A percentile compares a stretch with the other conserved stretches of the same genome.
phyloP scores from a whole-genome alignment of 225 moss, liverwort and hornwort genomes.

The Bryoerythrophyllum caledonicum region DNA sequence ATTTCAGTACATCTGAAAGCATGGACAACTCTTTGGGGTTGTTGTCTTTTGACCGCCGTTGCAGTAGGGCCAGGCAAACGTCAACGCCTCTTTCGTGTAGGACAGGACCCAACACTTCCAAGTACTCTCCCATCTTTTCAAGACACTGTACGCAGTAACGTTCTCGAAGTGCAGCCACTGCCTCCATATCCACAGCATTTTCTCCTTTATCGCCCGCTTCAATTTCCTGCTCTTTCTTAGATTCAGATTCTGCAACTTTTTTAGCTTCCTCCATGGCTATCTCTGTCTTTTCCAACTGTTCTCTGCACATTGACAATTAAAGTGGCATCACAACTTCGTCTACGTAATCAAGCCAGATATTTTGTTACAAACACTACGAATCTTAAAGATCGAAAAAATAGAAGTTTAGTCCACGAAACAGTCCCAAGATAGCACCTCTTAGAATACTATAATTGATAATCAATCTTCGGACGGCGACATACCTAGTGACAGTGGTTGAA shows the following conservation, averaged over 20 bases:
- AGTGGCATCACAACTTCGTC: slow-evolving; percentile 15
- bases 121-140: slow-evolving; percentile 97
- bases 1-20: slow-evolving; percentile 89
- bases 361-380: slow-evolving; percentile 14
- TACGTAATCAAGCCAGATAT: slow-evolving; percentile 6
- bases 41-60: slow-evolving; percentile 79
- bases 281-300: slow-evolving; percentile 59
- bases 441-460: slow-evolving; percentile 10
- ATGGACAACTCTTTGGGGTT: slow-evolving; percentile 72
- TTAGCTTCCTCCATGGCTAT: slow-evolving; percentile 49
- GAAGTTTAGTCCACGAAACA: background rate
- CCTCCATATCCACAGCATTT: slow-evolving; percentile 68
- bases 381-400: background rate
- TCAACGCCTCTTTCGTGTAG: slow-evolving; percentile 95
- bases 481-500: slow-evolving; percentile 78
- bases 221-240: slow-evolving; percentile 60
- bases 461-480: slow-evolving; percentile 4
- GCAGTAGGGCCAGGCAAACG: slow-evolving; percentile 87
- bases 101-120: slow-evolving; percentile 98
- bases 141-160: slow-evolving; percentile 95
- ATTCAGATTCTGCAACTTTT: slow-evolving; percentile 44
- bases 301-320: slow-evolving; percentile 45
- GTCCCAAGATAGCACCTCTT: background rate
- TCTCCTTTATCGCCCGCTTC: slow-evolving; percentile 69
- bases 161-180: slow-evolving; percentile 69